phyloP scores from a whole-genome alignment of 768 basidiomycete species.

The Mycena haematopus region DNA sequence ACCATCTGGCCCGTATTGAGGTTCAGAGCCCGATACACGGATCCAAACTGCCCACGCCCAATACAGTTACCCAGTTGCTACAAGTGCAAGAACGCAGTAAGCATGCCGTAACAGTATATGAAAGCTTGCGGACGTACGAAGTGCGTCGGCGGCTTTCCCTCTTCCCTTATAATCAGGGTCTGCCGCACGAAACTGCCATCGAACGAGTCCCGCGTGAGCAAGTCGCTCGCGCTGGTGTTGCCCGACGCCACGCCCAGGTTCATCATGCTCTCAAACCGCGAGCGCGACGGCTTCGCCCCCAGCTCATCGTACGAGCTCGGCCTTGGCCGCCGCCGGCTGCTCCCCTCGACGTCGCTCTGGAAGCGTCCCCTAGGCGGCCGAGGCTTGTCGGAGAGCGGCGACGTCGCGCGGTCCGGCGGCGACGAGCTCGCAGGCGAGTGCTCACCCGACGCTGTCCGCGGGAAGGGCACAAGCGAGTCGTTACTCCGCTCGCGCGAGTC shows the following conservation, averaged over 20 bases:
- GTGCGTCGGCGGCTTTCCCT: slow-evolving; percentile 78
- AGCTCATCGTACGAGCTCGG: slow-evolving; percentile 76
- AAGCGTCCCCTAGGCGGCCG: slow-evolving; percentile 66
- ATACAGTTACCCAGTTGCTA: slow-evolving; percentile 99
- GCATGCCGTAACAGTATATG: slow-evolving; percentile 28
- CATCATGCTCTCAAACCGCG: slow-evolving; percentile 78
- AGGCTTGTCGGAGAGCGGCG: slow-evolving; percentile 42
- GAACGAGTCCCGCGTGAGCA: slow-evolving; percentile 63
- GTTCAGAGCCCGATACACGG: slow-evolving; percentile 94
- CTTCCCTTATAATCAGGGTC: slow-evolving; percentile 79
- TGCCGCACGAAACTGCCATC: slow-evolving; percentile 71
- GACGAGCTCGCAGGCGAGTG: slow-evolving; percentile 38
- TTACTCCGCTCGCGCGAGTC: slow-evolving; percentile 41
- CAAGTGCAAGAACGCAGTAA: slow-evolving; percentile 18
- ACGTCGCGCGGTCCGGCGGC: slow-evolving; percentile 43
- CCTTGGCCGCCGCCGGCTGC: slow-evolving; percentile 58
- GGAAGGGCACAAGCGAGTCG: slow-evolving; percentile 67
- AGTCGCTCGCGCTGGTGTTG: slow-evolving; percentile 69
- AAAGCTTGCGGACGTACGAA: slow-evolving; percentile 64
- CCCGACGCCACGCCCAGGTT: slow-evolving; percentile 60
- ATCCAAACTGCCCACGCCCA: slow-evolving; percentile 95
- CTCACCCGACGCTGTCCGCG: slow-evolving; percentile 63
- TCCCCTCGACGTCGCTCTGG: slow-evolving; percentile 75
- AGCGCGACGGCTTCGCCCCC: slow-evolving; percentile 56
- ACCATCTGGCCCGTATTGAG: slow-evolving; percentile 95